Percentiles rank a stretch among this genome's conserved stretches.
phyloP scores from a whole-genome alignment of 1,284 basidiomycete genomes.

The Ustilago loliicola region DNA sequence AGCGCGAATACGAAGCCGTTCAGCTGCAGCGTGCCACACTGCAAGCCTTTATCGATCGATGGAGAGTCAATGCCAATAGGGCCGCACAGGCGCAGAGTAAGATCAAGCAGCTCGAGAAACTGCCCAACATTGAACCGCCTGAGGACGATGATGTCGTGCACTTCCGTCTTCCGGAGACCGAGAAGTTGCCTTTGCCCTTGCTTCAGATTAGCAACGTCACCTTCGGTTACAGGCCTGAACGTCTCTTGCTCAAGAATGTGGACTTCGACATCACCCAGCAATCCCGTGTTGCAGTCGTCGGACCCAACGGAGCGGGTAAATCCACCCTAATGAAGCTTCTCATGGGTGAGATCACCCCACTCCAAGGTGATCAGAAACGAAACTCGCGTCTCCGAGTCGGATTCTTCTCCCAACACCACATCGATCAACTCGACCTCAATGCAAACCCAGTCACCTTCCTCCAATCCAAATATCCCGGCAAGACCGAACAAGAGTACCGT shows the following conservation, averaged over 20 bases:
- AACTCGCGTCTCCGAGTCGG: conserved; percentile 84
- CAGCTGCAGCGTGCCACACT: conserved; percentile 93
- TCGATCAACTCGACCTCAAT: conserved; percentile 87
- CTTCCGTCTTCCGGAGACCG: conserved; percentile 61
- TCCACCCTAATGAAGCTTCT: conserved; percentile 97
- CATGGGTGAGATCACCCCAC: conserved; percentile 87
- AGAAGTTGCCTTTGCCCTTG: conserved; percentile 95
- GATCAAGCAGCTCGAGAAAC: conserved; percentile 98
- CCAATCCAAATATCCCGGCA: conserved; percentile 90
- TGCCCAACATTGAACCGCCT: conserved; percentile 92
- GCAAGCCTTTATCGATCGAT: conserved; percentile 86
- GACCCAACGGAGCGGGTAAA: conserved; percentile 70
- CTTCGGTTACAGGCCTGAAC: conserved; percentile 89
- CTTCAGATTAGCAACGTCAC: conserved; percentile 91
- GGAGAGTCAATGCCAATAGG: conserved; percentile 68
- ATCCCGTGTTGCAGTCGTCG: conserved; percentile 65
- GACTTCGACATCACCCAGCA: conserved; percentile 80
- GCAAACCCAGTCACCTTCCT: conserved; percentile 93
- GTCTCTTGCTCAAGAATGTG: conserved; percentile 82
- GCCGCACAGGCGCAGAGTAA: conserved; percentile 87
- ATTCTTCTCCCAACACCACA: conserved; percentile 83
- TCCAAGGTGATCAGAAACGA: conserved; percentile 84
- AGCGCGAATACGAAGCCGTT: conserved; percentile 84
- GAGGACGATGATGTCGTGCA: conserved; percentile 87
- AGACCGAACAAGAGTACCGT: conserved; percentile 96